These are phyloP conservation scores for Macaranga tanarius DNA, from an alignment of 441 rosid species.

Conservation along the genomic window DNA sequence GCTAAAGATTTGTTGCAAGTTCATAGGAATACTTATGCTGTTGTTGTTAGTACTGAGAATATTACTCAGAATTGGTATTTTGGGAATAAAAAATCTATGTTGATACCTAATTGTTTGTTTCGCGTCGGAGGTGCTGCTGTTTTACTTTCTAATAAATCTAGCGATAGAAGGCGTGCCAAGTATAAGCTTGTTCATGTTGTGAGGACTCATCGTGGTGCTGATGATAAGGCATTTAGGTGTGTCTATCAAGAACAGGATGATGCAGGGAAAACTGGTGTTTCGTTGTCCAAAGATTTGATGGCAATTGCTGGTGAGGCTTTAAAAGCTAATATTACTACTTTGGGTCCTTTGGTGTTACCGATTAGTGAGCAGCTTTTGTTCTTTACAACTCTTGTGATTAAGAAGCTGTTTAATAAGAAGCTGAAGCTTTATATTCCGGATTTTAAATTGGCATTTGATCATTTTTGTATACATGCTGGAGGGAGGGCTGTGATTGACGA, in stretches of 20 bases:
- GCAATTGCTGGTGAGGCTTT: constrained; percentile 74
- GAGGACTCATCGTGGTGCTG: constrained; percentile 71
- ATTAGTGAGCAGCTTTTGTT: constrained; percentile 72
- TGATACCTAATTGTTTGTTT: constrained; percentile 75
- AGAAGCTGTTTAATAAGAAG: constrained; percentile 49
- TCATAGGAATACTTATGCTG: constrained; percentile 59
- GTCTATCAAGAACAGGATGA: constrained; percentile 71
- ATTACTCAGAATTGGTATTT: constrained; percentile 83
- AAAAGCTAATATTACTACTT: constrained; percentile 63
- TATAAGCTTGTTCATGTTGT: constrained; percentile 66
- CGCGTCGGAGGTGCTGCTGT: constrained; percentile 64
- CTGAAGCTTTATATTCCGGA: constrained; percentile 68
- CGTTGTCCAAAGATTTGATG: constrained; percentile 67
- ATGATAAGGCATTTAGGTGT: constrained; percentile 64
- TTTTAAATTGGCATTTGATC: constrained; percentile 73
- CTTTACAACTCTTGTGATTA: constrained; percentile 51
- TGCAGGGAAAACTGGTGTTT: constrained; percentile 59
- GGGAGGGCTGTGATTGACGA: constrained; percentile 82
- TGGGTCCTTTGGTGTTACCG: constrained; percentile 70
- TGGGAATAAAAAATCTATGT: constrained; percentile 72
- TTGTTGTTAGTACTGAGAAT: constrained; percentile 73
- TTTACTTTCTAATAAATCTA: constrained; percentile 56
- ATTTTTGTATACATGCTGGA: constrained; percentile 75
- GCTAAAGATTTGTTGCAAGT: constrained; percentile 66
- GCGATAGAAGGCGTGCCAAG: constrained; percentile 51